Percentiles rank a stretch among this genome's conserved stretches.
phyloP scores from a whole-genome alignment of 768 basidiomycete genomes.

The Boletus reticulatus region DNA sequence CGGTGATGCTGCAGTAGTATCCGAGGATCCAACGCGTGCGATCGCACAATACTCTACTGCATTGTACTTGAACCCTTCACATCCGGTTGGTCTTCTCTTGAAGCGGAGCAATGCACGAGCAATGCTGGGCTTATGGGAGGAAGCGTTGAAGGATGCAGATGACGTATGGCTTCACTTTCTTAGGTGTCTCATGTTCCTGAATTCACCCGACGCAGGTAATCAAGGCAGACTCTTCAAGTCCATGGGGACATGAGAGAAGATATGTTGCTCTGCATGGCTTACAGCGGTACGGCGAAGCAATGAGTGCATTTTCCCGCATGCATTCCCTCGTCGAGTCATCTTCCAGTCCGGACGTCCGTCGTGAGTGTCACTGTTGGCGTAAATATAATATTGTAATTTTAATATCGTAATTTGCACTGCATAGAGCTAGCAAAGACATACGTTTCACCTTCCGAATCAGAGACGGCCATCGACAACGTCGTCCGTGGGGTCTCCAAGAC shows the following conservation, averaged over 20 bases:
- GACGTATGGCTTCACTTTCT: not conserved
- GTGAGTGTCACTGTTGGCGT: too few species aligned
- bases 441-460: not conserved
- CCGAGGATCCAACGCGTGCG: too few species aligned
- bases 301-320: not conserved
- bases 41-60: too few species aligned
- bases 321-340: not conserved
- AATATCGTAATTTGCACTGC: not conserved
- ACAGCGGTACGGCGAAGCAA: not conserved
- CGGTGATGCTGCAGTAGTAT: too few species aligned
- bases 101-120: too few species aligned
- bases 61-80: too few species aligned
- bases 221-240: not conserved
- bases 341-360: not conserved
- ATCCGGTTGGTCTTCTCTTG: too few species aligned
- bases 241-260: constrained; percentile 1
- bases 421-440: not conserved
- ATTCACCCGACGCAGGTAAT: not conserved
- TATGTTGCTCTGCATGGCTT: constrained; percentile 2
- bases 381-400: too few species aligned
- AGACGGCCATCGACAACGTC: not conserved
- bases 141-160: constrained; percentile 14
- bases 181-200: not conserved
- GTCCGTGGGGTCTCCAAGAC: not conserved
- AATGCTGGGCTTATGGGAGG: not conserved